Percentiles rank a stretch among this genome's conserved stretches.
phyloP scores from a whole-genome alignment of 192 early-diverging fungal genomes.

The Borealophlyctis nickersoniae region DNA sequence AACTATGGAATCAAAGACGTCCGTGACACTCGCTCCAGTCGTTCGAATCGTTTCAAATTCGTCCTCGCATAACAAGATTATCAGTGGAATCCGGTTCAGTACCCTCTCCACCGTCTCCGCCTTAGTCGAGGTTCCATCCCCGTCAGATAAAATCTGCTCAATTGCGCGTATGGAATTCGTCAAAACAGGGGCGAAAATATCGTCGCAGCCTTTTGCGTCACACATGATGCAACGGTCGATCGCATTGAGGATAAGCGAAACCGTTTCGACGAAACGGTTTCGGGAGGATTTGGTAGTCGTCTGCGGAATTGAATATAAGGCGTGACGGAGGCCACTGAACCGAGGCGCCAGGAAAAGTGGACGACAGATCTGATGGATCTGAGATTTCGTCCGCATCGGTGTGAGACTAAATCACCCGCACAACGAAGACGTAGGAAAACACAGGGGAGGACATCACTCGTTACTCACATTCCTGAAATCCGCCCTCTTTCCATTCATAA shows the following conservation, averaged over 20 bases:
- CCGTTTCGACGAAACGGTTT: not conserved
- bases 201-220: not conserved
- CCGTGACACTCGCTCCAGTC: no score
- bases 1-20: no score
- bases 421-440: not conserved
- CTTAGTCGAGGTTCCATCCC: no score
- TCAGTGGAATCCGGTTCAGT: no score
- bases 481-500: not conserved
- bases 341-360: not conserved
- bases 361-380: not conserved
- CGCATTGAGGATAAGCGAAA: not conserved
- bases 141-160: no score
- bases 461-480: not conserved
- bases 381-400: not conserved
- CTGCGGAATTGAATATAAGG: not conserved
- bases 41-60: no score
- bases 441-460: no score
- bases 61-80: no score
- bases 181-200: no score
- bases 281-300: not conserved
- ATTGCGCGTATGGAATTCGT: no score
- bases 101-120: no score
- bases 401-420: not conserved
- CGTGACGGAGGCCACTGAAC: not conserved
- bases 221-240: not conserved